Evolutionary conservation across 306 rosid species (phyloP).

Genomic region (Quercus wislizeni): DNA sequence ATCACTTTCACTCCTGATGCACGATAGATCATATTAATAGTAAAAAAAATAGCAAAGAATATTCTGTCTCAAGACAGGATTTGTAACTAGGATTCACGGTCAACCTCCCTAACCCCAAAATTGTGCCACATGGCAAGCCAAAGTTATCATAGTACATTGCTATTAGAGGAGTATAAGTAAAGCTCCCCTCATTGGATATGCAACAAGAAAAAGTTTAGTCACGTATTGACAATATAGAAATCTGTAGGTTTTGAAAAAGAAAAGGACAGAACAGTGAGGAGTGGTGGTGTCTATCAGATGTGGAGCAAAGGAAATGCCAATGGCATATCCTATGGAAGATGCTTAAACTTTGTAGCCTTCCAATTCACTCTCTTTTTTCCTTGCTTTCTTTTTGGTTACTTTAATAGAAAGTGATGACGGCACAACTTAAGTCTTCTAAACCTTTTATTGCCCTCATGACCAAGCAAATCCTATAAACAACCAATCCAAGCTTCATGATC

Average conservation of each 20-base stretch:
- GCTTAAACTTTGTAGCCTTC: slow-evolving; percentile 46
- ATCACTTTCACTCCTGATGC: no score
- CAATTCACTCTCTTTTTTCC: slow-evolving; percentile 40
- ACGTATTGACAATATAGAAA: slow-evolving; percentile 19
- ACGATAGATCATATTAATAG: no score
- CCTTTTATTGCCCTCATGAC: slow-evolving; percentile 58
- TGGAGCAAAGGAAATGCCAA: slow-evolving; percentile 44
- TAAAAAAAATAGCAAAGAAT: no score
- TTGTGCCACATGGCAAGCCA: slow-evolving; percentile 2
- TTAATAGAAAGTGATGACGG: slow-evolving; percentile 44
- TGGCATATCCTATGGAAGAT: slow-evolving; percentile 92
- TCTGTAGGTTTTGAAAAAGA: slow-evolving; percentile 16
- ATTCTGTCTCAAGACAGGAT: no score
- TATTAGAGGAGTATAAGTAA: slow-evolving; percentile 13
- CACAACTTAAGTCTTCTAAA: slow-evolving; percentile 61
- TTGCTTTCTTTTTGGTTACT: slow-evolving; percentile 30
- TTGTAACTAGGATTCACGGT: background rate
- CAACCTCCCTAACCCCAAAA: background rate
- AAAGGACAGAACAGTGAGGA: slow-evolving; percentile 21
- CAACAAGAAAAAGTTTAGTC: slow-evolving; percentile 18
- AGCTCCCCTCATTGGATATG: background rate
- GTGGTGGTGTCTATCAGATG: slow-evolving; percentile 35
- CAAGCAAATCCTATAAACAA: slow-evolving; percentile 53
- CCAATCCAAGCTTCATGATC: slow-evolving; percentile 37
- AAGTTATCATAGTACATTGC: slow-evolving; percentile 14